Evolutionary conservation across 148 eudicot genomes (phyloP).

Genomic region (Camellia japonica): DNA sequence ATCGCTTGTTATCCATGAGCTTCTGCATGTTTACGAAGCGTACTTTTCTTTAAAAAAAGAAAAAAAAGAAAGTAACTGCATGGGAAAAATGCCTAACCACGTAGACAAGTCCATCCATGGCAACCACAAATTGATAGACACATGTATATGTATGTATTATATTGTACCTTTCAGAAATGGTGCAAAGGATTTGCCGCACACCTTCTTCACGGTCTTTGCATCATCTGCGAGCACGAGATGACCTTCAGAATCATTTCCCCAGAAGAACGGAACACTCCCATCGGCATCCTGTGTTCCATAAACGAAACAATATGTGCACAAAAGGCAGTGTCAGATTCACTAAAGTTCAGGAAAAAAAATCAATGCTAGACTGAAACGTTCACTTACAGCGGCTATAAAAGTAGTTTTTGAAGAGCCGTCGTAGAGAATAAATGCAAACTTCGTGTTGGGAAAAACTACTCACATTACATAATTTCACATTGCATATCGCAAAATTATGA

Average conservation of each 20-base stretch:
- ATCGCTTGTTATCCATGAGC: background rate
- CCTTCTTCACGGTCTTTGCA: constrained; percentile 62
- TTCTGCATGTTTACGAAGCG: background rate
- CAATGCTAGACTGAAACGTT: background rate
- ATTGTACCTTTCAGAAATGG: constrained; percentile 87
- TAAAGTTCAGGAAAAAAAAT: constrained; percentile 5
- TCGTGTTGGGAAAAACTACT: too few species aligned
- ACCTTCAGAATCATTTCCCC: constrained; percentile 92
- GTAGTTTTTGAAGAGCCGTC: constrained; percentile 56
- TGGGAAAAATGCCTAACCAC: background rate
- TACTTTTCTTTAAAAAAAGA: background rate
- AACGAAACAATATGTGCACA: background rate
- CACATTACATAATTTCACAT: too few species aligned
- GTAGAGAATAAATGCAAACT: constrained; percentile 67
- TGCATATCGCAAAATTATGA: too few species aligned
- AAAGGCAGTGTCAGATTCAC: background rate
- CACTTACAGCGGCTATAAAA: constrained; percentile 71
- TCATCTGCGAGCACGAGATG: constrained; percentile 75
- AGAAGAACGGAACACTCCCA: constrained; percentile 87
- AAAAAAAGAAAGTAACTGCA: too few species aligned
- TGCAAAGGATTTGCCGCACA: constrained; percentile 84
- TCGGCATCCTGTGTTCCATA: constrained; percentile 65
- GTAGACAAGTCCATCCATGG: background rate
- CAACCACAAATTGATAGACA: background rate
- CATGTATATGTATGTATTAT: too few species aligned